Conservation (phyloP, 192 early-diverging fungal species). For the Rhizophagus clarus region DNA sequence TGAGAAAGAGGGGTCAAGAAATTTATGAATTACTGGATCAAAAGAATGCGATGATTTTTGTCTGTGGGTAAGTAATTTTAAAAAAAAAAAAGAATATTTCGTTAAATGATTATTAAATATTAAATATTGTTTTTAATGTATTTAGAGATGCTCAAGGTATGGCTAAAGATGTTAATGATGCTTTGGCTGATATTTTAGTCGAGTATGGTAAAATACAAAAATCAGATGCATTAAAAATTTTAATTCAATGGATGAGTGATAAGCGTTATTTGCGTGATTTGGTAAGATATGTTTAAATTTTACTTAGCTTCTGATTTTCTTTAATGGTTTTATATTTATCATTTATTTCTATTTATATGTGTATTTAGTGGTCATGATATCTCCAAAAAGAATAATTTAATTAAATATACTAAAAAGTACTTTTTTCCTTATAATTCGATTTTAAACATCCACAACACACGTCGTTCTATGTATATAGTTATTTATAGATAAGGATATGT, state of each 20-base stretch:
- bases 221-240: conserved; percentile 53
- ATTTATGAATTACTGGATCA: conserved; percentile 61
- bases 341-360: too few species aligned
- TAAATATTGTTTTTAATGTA: conserved; percentile 2
- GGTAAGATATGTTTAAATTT: conserved; percentile 33
- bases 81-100: neutral
- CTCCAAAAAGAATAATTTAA: too few species aligned
- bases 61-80: conserved; percentile 69
- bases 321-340: too few species aligned
- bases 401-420: too few species aligned
- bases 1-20: conserved; percentile 56
- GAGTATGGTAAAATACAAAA: conserved; percentile 51
- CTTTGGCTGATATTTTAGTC: conserved; percentile 65
- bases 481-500: too few species aligned
- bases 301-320: too few species aligned
- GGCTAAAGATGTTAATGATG: conserved; percentile 84
- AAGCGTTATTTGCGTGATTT: conserved; percentile 70
- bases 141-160: conserved; percentile 85
- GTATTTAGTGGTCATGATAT: too few species aligned
- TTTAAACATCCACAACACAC: too few species aligned
- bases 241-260: conserved; percentile 64
- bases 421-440: too few species aligned
- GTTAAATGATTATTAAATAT: conserved; percentile 28
- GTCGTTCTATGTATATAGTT: too few species aligned
- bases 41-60: conserved; percentile 68